These are phyloP conservation scores for Luvunga scandens DNA, from an alignment of 345 rosid species.

Conservation along the genomic window DNA sequence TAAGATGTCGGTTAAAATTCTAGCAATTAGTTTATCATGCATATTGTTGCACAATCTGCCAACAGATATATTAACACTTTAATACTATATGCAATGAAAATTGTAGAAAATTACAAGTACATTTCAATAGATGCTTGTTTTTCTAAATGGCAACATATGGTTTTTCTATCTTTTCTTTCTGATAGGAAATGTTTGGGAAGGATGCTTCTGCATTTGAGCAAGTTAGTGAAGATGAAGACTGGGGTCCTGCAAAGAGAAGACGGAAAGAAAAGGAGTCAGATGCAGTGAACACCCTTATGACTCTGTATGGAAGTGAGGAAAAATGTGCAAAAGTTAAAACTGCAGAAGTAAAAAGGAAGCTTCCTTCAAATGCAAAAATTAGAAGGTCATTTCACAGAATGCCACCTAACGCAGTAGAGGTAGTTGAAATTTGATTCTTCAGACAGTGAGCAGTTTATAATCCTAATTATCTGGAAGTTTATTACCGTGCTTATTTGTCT, in stretches of 20 bases:
- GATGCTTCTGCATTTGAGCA: slow-evolving; percentile 69
- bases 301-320: slow-evolving; percentile 57
- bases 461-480: neutral
- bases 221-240: slow-evolving; percentile 96
- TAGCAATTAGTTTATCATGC: neutral
- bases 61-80: neutral
- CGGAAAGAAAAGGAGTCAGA: slow-evolving; percentile 78
- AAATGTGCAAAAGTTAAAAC: slow-evolving; percentile 32
- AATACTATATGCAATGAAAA: neutral
- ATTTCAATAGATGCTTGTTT: neutral
- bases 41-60: neutral
- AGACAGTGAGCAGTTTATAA: neutral
- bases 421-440: slow-evolving; percentile 25
- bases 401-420: slow-evolving; percentile 84
- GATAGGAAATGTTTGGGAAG: slow-evolving; percentile 97
- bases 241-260: slow-evolving; percentile 90
- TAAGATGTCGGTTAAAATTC: neutral
- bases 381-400: slow-evolving; percentile 62
- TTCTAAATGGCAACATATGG: neutral
- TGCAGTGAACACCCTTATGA: slow-evolving; percentile 66
- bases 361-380: slow-evolving; percentile 41
- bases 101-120: neutral
- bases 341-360: slow-evolving; percentile 31
- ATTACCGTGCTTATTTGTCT: slow-evolving; percentile 6
- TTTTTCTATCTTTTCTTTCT: slow-evolving; percentile 11